Base-by-base conservation (phyloP, 2,329 filamentous ascomycete genomes). In the Teratosphaeria nubilosa region DNA sequence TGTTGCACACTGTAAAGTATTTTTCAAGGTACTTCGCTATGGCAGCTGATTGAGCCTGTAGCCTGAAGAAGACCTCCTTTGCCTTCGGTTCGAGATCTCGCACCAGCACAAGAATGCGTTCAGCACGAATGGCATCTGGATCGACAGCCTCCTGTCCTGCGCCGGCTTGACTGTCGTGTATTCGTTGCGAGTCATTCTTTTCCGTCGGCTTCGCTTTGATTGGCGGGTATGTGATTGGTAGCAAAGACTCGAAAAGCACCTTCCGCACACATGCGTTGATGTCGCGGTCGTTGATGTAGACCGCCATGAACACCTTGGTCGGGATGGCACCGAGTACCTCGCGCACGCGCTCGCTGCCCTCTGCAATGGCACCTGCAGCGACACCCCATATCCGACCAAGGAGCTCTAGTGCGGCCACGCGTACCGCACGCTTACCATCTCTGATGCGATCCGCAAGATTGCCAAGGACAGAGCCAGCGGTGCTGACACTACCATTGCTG, bases 301-400 rank as follows among this genome's bases (percentile, higher is more conserved):
- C 91, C 0, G 87, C 86, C 68, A 91, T 90, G 62, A 96, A 84
- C 51, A 99, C 90, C 61, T 85, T 87, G 1, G 87, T 87, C 2
- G 94, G 92, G 45, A 95, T 90, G 25, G 86, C 86, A 6, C 86
- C 87, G 13, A 99, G 77, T n/a, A 92, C 82, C 10, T 83, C 77
- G 13, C 81, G 82, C 22, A 95, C 86, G 20, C 81, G 78, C 65
- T 96, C 90, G 66, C 92, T 87, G 14, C 89, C 90, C 56, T 87
- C 84, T 25, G 89, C 85, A 65, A 99, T 88, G 66, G 96, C 91
- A 20, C 90, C 89, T 20, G 86, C 84, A 13, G 90, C 92, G 20
- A 95, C 91, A n/a, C 90, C 91, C 94, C 94, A 99, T 30, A 97
- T 85, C 61, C 86, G 89, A 11, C 84, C 89, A 1, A 97, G 77